Evolutionary conservation across 768 basidiomycete species (phyloP), one percentile per base, ranked within the genome.

Genomic region (Tricholoma saponaceum): DNA sequence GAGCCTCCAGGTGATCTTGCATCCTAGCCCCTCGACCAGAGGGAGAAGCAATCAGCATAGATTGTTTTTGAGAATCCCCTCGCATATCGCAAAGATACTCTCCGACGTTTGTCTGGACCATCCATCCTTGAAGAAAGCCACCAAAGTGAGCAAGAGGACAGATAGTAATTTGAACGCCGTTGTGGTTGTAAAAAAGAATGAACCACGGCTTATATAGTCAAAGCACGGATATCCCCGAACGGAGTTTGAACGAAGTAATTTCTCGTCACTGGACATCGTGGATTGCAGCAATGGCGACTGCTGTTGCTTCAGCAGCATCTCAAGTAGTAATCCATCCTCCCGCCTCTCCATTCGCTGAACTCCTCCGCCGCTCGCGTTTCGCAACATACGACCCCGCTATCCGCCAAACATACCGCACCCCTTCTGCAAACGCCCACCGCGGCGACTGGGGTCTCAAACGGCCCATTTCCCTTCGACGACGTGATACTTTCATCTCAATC

Each of bases 81-180:
- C 69, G 47, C 47, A 54, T 58, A 46, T 51, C 60, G 57, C 60
- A 65, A 65, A 63, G 68, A 76, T 70, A 51, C 54, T 92, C 88
- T 90, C 70, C 87, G 86, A 89, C 89, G 82, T 79, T 87, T 91
- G 90, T 92, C 89, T 92, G 89, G 89, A 86, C 89, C 81, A 74
- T 85, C 84, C 80, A 77, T 83, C 81, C 86, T 75, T 83, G 58
- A 60, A 65, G 65, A 60, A 62, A 62, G 73, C 70, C 63, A 65
- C 64, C 71, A 67, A 60, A 65, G 75, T 49, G 70, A 69, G 72
- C 75, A 72, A 72, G 71, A 75, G 79, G 85, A 80, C 73, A 68
- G 81, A 89, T 75, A 83, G 89, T 82, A 92, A 92, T 91, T n/a
- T 87, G 80, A 72, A 87, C 87, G 85, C 83, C 90, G 86, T 74